These are phyloP conservation scores for Huntiella abstrusa DNA, from an alignment of 2,329 filamentous ascomycete genomes.

Conservation along the genomic window DNA sequence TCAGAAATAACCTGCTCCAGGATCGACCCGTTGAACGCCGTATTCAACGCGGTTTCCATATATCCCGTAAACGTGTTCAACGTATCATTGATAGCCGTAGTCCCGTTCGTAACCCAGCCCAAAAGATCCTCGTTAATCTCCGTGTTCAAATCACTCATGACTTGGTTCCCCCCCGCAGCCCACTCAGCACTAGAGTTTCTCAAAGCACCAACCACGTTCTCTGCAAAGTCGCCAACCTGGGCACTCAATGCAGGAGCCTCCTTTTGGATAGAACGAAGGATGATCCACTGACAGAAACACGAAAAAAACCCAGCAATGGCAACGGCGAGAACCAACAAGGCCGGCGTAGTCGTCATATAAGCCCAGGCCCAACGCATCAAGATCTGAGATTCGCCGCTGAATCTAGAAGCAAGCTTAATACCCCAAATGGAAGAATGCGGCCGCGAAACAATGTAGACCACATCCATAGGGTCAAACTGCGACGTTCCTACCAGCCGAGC, in stretches of 20 bases:
- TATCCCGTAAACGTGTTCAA: slow-evolving; percentile 64
- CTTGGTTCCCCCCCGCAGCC: slow-evolving; percentile 57
- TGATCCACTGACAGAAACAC: slow-evolving; percentile 62
- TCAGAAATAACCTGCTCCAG: slow-evolving; percentile 61
- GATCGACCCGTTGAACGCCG: slow-evolving; percentile 64
- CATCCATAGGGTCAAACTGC: slow-evolving; percentile 64
- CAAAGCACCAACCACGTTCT: slow-evolving; percentile 54
- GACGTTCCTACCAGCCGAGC: slow-evolving; percentile 45
- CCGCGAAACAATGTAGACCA: slow-evolving; percentile 70
- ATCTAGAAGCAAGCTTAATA: slow-evolving; percentile 46
- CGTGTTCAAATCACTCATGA: slow-evolving; percentile 49
- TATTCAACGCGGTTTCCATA: slow-evolving; percentile 55
- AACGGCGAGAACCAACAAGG: slow-evolving; percentile 70
- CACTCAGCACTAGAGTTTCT: slow-evolving; percentile 56
- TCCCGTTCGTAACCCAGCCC: slow-evolving; percentile 72
- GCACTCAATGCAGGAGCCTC: slow-evolving; percentile 56
- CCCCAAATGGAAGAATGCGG: slow-evolving; percentile 58
- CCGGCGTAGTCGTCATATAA: slow-evolving; percentile 69
- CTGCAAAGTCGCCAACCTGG: slow-evolving; percentile 63
- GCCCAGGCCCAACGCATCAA: slow-evolving; percentile 68
- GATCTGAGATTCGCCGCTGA: slow-evolving; percentile 44
- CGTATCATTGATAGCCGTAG: slow-evolving; percentile 65
- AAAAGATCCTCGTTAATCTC: slow-evolving; percentile 74
- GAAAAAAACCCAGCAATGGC: slow-evolving; percentile 66
- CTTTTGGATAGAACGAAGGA: slow-evolving; percentile 55